Percentiles rank a stretch among this genome's conserved stretches.
phyloP scores from a whole-genome alignment of 768 basidiomycete genomes.

The Suillus alpinus region DNA sequence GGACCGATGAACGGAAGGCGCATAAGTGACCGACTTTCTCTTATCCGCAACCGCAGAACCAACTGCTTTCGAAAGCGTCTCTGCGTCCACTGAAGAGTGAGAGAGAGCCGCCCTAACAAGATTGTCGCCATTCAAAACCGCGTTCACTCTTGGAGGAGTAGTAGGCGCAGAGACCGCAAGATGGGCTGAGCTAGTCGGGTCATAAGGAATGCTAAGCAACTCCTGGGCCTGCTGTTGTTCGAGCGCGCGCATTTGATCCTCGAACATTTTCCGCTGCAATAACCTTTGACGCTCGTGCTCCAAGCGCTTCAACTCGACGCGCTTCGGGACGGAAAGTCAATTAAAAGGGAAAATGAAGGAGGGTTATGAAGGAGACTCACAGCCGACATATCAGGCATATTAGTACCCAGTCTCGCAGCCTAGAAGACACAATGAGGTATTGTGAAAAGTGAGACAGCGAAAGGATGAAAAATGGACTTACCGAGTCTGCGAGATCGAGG shows the following conservation, averaged over 20 bases:
- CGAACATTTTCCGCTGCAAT: constrained; percentile 86
- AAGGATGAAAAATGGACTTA: constrained; percentile 39
- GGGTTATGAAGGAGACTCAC: constrained; percentile 43
- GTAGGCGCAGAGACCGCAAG: constrained; percentile 88
- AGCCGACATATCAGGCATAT: constrained; percentile 83
- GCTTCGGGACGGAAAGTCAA: constrained; percentile 40
- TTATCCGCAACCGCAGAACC: constrained; percentile 69
- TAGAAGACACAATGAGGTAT: constrained; percentile 27
- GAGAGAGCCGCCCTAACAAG: constrained; percentile 41
- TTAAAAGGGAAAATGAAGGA: constrained; percentile 7
- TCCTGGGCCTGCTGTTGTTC: constrained; percentile 91
- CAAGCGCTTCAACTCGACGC: constrained; percentile 85
- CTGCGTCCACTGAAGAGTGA: constrained; percentile 55
- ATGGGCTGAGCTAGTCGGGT: constrained; percentile 55
- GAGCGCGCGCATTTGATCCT: constrained; percentile 93
- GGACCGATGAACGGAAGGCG: constrained; percentile 71
- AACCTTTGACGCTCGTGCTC: constrained; percentile 84
- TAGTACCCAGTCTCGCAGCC: constrained; percentile 83
- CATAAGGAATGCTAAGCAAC: constrained; percentile 72
- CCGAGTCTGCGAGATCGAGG: constrained; percentile 91
- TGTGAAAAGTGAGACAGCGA: background rate
- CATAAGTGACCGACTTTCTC: constrained; percentile 84
- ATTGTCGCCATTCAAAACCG: constrained; percentile 60
- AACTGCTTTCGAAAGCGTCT: constrained; percentile 65
- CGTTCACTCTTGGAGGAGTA: constrained; percentile 78